phyloP scores from a whole-genome alignment of 768 basidiomycete genomes.

The Peribolospora baueri region DNA sequence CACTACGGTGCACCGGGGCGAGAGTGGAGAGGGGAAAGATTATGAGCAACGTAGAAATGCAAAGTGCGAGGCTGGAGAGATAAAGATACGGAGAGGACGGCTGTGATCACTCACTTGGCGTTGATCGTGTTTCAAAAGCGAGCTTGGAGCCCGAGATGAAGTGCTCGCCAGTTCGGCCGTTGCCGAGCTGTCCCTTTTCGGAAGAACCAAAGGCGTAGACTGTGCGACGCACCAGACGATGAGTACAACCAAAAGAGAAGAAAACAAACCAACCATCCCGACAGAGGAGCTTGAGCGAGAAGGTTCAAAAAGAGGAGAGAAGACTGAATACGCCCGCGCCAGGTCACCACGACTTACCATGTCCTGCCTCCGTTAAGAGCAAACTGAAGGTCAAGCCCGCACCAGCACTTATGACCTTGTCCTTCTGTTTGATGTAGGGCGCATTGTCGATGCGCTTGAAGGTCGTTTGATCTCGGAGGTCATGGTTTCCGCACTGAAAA shows the following conservation, averaged over 20 bases:
- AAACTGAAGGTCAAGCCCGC: slow-evolving; percentile 68
- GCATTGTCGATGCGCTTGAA: slow-evolving; percentile 44
- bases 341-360: slow-evolving; percentile 24
- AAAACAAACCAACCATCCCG: neutral
- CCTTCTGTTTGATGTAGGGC: slow-evolving; percentile 23
- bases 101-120: slow-evolving; percentile 6
- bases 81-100: neutral
- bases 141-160: slow-evolving; percentile 57
- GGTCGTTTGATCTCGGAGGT: slow-evolving; percentile 32
- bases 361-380: slow-evolving; percentile 57
- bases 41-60: no score
- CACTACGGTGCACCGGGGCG: slow-evolving; percentile 7
- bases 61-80: neutral
- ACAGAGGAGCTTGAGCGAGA: neutral
- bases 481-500: slow-evolving; percentile 43
- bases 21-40: no score
- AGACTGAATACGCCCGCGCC: neutral
- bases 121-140: neutral
- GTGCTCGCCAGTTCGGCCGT: slow-evolving; percentile 77
- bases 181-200: slow-evolving; percentile 79
- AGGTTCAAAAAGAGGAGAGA: neutral
- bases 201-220: slow-evolving; percentile 78
- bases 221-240: slow-evolving; percentile 14
- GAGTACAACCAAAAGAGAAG: neutral
- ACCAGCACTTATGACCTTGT: slow-evolving; percentile 43